Conservation (phyloP, 163 green algal genomes). For the Scenedesmus sp. region DNA sequence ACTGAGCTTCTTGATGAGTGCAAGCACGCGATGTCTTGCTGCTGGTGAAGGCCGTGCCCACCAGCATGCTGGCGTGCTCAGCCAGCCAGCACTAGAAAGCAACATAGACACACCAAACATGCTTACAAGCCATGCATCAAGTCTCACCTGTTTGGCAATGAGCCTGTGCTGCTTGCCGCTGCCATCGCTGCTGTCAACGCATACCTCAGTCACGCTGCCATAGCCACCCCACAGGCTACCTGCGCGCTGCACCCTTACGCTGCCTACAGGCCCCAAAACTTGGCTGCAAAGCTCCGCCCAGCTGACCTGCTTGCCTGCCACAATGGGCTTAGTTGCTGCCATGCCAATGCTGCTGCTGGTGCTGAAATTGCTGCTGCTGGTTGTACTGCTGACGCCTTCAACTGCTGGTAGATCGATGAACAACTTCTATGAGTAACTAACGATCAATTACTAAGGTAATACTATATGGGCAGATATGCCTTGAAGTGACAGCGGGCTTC, state of each 20-base stretch:
- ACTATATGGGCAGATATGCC: too few relatives aligned
- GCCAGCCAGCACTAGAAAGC: background rate
- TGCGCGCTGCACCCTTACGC: conserved; percentile 24
- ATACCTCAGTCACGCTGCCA: conserved; percentile 49
- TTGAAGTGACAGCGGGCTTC: too few relatives aligned
- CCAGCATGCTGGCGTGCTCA: background rate
- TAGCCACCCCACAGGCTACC: conserved; percentile 63
- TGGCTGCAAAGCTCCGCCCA: conserved; percentile 16
- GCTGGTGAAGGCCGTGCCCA: background rate
- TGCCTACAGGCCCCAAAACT: background rate
- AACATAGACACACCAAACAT: background rate
- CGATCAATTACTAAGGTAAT: too few relatives aligned
- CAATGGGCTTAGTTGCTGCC: conserved; percentile 6
- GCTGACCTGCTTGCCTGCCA: conserved; percentile 8
- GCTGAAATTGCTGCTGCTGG: background rate
- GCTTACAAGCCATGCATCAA: background rate
- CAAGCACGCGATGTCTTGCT: too few relatives aligned
- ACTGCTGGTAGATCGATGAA: background rate
- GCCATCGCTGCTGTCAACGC: background rate
- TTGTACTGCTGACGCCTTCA: background rate
- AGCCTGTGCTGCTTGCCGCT: conserved; percentile 14
- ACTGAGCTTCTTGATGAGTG: too few relatives aligned
- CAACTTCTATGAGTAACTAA: too few relatives aligned
- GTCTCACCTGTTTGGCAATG: conserved; percentile 53
- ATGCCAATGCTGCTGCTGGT: conserved; percentile 3